Evolutionary conservation across 192 early-diverging fungal species (phyloP), one percentile per base, ranked within the genome.

Genomic region (Kickxella alabastrina): DNA sequence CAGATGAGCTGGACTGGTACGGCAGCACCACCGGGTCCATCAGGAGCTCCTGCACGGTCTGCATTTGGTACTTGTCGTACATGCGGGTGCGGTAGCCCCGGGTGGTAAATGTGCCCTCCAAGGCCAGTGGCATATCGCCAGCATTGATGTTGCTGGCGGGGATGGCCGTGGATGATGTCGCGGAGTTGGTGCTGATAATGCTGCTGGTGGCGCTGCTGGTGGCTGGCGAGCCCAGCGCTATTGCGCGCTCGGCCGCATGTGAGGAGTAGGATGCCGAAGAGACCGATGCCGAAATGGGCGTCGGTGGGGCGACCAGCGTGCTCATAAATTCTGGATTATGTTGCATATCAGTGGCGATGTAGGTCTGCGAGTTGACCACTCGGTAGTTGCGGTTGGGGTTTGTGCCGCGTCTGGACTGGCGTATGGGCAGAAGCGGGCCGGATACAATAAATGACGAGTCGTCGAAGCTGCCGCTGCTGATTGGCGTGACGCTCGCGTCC

Each of bases 341-440:
- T 19, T 42, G 71, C 12, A 51, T 43, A 24, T 49, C 57, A n/a
- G 49, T 18, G 1, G 49, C 47, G 14, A 49, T 47, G 6, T 45
- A 51, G 22, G 59, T 24, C 27, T 59, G 65, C 23, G 65, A 54
- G 44, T 57, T 65, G 28, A 75, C 44, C 14, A 75, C 41, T 28
- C 65, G 57, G 37, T 64, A 75, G 60, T 68, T 75, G 14, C 72
- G 59, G 46, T 75, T 75, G 13, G 52, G 52, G 36, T 68, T 62
- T 6, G 25, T 14, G 29, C 65, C 72, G 10, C 72, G 72, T 18
- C 65, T 36, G 23, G 45, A 32, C 25, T 67, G 65, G 43, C 72
- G 60, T 24, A 75, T 75, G 26, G 72, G 72, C 17, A 75, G 57
- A 48, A 75, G 55, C 1, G 72, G 72, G 10, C 72, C 61, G 15